Evolutionary conservation across 73 alveolate species (phyloP).

Genomic region (Paramecium biaurelia): DNA sequence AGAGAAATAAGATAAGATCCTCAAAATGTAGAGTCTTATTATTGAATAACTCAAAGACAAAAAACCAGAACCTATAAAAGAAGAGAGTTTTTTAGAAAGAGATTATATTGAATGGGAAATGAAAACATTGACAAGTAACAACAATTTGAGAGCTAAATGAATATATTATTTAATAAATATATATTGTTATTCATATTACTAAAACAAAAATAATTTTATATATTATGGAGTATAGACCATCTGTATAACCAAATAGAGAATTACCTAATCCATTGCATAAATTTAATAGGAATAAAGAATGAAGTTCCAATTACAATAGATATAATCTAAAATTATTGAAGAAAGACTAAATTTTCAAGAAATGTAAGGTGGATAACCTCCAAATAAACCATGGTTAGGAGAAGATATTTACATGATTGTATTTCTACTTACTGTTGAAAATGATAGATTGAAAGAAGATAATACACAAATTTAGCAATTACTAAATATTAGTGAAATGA

Average conservation of each 20-base stretch:
- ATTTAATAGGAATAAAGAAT: not conserved
- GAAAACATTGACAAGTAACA: not conserved
- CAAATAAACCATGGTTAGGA: conserved; percentile 29
- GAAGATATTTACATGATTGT: conserved; percentile 31
- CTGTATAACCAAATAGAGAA: not conserved
- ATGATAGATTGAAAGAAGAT: conserved; percentile 1
- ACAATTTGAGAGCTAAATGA: not conserved
- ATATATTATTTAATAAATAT: not conserved
- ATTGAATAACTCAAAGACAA: not conserved
- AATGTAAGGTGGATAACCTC: conserved; percentile 21
- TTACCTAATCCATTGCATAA: not conserved
- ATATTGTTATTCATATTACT: not conserved
- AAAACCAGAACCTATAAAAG: not conserved
- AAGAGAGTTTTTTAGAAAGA: not conserved
- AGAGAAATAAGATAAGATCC: not conserved
- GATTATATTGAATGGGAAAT: conserved; percentile 18
- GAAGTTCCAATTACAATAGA: not conserved
- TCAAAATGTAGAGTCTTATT: not conserved
- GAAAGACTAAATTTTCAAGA: not conserved
- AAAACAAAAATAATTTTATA: not conserved
- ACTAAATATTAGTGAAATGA: not conserved
- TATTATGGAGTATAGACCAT: not conserved
- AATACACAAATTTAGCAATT: not conserved
- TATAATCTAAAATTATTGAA: not conserved
- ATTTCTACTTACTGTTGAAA: conserved; percentile 18